These are phyloP conservation scores for Rhodotorula taiwanensis DNA, from an alignment of 768 basidiomycete genomes.

Conservation along the genomic window DNA sequence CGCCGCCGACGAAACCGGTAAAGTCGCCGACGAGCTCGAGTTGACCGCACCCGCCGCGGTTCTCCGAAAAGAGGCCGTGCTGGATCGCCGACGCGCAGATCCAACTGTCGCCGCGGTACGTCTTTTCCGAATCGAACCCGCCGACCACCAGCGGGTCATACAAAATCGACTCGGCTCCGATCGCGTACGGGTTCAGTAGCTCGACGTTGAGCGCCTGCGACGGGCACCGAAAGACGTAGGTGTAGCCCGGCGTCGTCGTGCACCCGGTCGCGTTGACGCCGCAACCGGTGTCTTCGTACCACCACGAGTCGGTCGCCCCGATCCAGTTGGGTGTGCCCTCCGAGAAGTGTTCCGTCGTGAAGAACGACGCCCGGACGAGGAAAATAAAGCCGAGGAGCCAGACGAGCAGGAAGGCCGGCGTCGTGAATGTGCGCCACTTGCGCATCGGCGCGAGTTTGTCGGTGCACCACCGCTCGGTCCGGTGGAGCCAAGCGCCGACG, in stretches of 20 bases:
- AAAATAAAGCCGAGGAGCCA: conserved; percentile 71
- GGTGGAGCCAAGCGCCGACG: conserved; percentile 13
- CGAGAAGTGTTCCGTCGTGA: conserved; percentile 55
- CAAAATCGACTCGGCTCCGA: conserved; percentile 60
- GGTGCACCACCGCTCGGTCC: conserved; percentile 7
- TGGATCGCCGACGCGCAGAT: conserved; percentile 77
- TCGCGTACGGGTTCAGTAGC: conserved; percentile 64
- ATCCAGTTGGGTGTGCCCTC: conserved; percentile 50
- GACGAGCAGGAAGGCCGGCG: conserved; percentile 53
- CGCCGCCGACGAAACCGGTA: conserved; percentile 59
- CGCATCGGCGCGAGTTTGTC: not conserved
- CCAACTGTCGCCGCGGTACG: conserved; percentile 78
- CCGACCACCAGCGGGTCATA: conserved; percentile 73
- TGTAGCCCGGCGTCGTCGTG: conserved; percentile 56
- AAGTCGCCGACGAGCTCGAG: conserved; percentile 65
- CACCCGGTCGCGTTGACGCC: conserved; percentile 65
- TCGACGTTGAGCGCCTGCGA: conserved; percentile 60
- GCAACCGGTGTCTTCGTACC: conserved; percentile 62
- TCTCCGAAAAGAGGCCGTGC: conserved; percentile 55
- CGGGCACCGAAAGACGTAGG: conserved; percentile 73
- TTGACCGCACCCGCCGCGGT: conserved; percentile 68
- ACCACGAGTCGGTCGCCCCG: conserved; percentile 64
- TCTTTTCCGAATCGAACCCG: conserved; percentile 64
- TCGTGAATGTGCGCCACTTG: conserved; percentile 5
- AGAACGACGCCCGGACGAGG: conserved; percentile 65